Conservation (phyloP, 129 eudicot species). For the Tagetes erecta region DNA sequence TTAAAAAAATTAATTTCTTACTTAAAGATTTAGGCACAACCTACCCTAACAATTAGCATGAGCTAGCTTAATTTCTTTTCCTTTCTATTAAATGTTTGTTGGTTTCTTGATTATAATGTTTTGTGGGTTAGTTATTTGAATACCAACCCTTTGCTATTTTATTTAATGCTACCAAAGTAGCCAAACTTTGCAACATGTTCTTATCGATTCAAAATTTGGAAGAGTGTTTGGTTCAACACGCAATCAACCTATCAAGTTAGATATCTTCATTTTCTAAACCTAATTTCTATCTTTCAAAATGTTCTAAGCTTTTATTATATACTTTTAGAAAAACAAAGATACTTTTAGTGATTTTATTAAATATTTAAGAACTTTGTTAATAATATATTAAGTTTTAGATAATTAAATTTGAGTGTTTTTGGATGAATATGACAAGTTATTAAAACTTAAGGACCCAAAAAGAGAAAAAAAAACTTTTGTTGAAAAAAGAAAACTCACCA, state of each 20-base stretch:
- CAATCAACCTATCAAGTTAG: constrained; percentile 39
- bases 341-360: too few relatives aligned
- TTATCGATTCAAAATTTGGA: constrained; percentile 29
- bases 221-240: constrained; percentile 32
- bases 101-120: constrained; percentile 11
- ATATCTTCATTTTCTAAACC: constrained; percentile 28
- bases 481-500: too few relatives aligned
- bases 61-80: not conserved
- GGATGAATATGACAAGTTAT: too few relatives aligned
- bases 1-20: not conserved
- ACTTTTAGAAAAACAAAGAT: not conserved
- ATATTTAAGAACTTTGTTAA: too few relatives aligned
- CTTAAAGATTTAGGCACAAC: constrained; percentile 30
- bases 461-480: too few relatives aligned
- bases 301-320: not conserved
- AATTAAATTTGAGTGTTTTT: too few relatives aligned
- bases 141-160: constrained; percentile 41
- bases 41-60: constrained; percentile 23
- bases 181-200: constrained; percentile 37
- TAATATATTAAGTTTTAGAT: too few relatives aligned
- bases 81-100: constrained; percentile 17
- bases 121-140: constrained; percentile 19
- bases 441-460: too few relatives aligned
- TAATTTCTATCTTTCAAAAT: constrained; percentile 9
- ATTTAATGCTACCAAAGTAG: constrained; percentile 40